Evolutionary conservation across 768 basidiomycete genomes (phyloP).

Genomic region (Hemileccinum rubropunctum): DNA sequence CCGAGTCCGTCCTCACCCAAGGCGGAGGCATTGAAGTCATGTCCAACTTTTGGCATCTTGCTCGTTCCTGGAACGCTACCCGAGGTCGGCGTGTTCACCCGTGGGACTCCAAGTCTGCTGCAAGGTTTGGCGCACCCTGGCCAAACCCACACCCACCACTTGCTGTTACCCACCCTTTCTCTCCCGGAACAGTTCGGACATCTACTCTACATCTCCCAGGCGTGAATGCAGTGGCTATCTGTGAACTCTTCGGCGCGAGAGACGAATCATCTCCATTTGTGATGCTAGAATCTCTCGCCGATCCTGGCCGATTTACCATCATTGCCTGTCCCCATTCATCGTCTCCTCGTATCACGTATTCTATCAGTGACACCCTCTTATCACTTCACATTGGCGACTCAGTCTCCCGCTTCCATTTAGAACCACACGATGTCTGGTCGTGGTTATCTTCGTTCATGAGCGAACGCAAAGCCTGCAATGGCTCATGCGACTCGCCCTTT

Average conservation of each 20-base stretch:
- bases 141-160: conserved; percentile 39
- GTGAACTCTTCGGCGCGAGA: conserved; percentile 59
- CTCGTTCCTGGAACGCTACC: conserved; percentile 51
- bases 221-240: conserved; percentile 46
- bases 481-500: conserved; percentile 60
- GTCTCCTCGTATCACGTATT: conserved; percentile 58
- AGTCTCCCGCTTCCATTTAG: conserved; percentile 41
- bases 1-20: conserved; percentile 75
- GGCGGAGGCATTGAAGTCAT: conserved; percentile 68
- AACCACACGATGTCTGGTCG: conserved; percentile 60
- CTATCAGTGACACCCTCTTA: conserved; percentile 48
- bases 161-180: conserved; percentile 15
- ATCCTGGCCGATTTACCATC: conserved; percentile 73
- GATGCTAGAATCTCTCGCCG: conserved; percentile 72
- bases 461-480: conserved; percentile 43
- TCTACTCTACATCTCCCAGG: conserved; percentile 41
- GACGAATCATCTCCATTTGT: conserved; percentile 63
- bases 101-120: conserved; percentile 40
- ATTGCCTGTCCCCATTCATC: conserved; percentile 56
- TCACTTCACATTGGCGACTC: conserved; percentile 40
- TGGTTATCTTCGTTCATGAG: conserved; percentile 76
- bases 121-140: conserved; percentile 54
- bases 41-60: conserved; percentile 71
- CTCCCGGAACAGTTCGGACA: conserved; percentile 34
- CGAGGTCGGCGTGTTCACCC: conserved; percentile 36